Evolutionary conservation across 768 basidiomycete species (phyloP), one percentile per base, ranked within the genome.

Genomic region (Suillus brevipes): DNA sequence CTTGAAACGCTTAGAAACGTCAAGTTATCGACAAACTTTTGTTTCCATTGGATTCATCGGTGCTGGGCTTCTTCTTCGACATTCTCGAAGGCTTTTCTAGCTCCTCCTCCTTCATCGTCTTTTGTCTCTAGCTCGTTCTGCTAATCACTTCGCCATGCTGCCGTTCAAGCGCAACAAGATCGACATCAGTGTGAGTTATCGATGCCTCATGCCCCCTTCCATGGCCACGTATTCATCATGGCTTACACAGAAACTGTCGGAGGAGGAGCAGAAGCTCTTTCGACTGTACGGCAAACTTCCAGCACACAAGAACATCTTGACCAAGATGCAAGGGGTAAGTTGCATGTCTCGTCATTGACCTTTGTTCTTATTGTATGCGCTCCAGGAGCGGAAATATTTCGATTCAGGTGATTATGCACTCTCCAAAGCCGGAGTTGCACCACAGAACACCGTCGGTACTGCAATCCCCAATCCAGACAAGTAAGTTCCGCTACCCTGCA

Each of bases 361-460:
- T 42, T 47, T 40, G 42, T 36, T n/a, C 63, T 63, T 55, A 66
- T 60, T 67, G 50, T 63, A 47, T 45, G 37, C 18, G 62, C 28
- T 61, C 43, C 70, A 98, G 96, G 97, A 99, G 74, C 92, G 97
- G 73, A 99, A 99, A 79, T 99, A 95, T 81, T 99, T 99, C 77
- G 97, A 99, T 80, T 99, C 97, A 63, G 97, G 97, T 64, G 97
- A 99, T 77, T 99, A 99, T 74, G 96, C 96, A 37, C 83, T 99
- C 69, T 95, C 94, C 60, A 98, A 99, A 78, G 97, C 97, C 3
- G 92, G 97, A 34, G 89, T 91, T 56, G 84, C 90, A n/a, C 89
- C 93, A 57, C 92, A 94, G 76, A 92, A 84, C 68, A 84, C 87
- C 3, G 94, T 98, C 63, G 97, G 97, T 36, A 99, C 96, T 10